Evolutionary conservation across 176 grass and related monocot genomes (phyloP), one percentile per base, ranked within the genome.

Genomic region (Tillandsia fasciculata): DNA sequence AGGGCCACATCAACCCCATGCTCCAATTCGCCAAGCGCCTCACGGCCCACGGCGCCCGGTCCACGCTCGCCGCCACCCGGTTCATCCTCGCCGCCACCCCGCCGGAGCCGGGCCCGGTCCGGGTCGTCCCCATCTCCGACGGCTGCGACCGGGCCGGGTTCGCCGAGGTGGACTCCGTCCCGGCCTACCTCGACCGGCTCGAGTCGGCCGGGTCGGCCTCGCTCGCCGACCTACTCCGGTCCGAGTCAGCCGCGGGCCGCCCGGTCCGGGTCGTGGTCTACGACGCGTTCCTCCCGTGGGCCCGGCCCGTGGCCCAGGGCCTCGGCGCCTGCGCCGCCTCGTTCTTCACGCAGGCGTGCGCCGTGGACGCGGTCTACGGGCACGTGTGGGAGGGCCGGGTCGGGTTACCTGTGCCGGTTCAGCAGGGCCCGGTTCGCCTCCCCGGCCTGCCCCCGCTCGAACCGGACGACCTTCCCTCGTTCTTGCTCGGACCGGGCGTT

Each of bases 1-100:
- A 96, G 76, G 91, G 91, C 77, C 91, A 96, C 81, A 67, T 96
- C 61, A 85, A 90, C 76, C 91, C 87, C 15, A 78, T 96, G 84
- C 81, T 96, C 63, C 91, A 90, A 79, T 90, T 96, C 65, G 87
- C 66, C 53, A 96, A 96, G 67, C 76, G 83, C 63, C 76, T 90
- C 27, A 66, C 78, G 10, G n/a, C 74, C 58, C 78, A 87, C 66
- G 87, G 87, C 66, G 50, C 84, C 69, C 84, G 51, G 17, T 67
- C 78, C 26, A 90, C 91, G 48, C 78, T 96, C 53, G 91, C 78
- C 69, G 33, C 77, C 53, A 87, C 91, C 9, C 78, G 69, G 64
- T 78, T 72, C 74, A 76, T 87, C 79, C 76, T 90, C 48, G 20
- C 66, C 73, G 79, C 79, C 51, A 77, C 78, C 81, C 47, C 42